Evolutionary conservation across 164 flowering plant species (phyloP).

Genomic region (Platanus orientalis): DNA sequence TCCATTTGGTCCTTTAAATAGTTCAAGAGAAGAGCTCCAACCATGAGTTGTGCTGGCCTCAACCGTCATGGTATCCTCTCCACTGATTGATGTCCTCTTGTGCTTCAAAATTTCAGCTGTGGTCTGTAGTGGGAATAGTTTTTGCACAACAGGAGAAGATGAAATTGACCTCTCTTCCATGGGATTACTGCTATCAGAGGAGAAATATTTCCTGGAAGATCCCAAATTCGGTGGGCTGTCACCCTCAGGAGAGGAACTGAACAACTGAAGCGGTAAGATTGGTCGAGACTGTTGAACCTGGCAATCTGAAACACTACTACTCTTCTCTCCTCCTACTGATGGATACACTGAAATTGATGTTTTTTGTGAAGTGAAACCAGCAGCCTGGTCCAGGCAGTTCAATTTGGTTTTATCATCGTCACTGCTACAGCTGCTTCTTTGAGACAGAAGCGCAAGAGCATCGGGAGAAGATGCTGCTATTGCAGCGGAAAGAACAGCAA

Average conservation of each 20-base stretch:
- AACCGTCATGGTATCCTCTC: conserved; percentile 31
- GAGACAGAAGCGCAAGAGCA: conserved; percentile 37
- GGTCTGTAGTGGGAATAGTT: conserved; percentile 60
- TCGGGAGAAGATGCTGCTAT: conserved; percentile 34
- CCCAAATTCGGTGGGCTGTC: conserved; percentile 54
- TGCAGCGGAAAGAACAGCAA: conserved; percentile 54
- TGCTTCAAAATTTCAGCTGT: conserved; percentile 35
- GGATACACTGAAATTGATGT: conserved; percentile 28
- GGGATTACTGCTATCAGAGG: conserved; percentile 85
- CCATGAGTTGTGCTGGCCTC: conserved; percentile 37
- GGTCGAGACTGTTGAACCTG: conserved; percentile 37
- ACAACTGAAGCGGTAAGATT: conserved; percentile 63
- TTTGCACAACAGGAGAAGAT: conserved; percentile 66
- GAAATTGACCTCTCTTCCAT: conserved; percentile 70
- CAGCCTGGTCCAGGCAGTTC: conserved; percentile 28
- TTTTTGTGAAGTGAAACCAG: conserved; percentile 24
- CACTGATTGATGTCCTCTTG: conserved; percentile 31
- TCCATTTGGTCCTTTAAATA: conserved; percentile 44
- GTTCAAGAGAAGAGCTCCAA: conserved; percentile 47
- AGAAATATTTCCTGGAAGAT: conserved; percentile 59
- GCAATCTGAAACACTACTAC: conserved; percentile 50
- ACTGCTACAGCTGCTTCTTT: conserved; percentile 38
- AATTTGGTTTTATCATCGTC: conserved; percentile 44
- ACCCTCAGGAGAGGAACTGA: conserved; percentile 65
- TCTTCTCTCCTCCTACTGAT: conserved; percentile 47